Percentiles rank a stretch among this genome's conserved stretches.
phyloP scores from a whole-genome alignment of 176 grass and related monocot species.

The Triticum urartu region DNA sequence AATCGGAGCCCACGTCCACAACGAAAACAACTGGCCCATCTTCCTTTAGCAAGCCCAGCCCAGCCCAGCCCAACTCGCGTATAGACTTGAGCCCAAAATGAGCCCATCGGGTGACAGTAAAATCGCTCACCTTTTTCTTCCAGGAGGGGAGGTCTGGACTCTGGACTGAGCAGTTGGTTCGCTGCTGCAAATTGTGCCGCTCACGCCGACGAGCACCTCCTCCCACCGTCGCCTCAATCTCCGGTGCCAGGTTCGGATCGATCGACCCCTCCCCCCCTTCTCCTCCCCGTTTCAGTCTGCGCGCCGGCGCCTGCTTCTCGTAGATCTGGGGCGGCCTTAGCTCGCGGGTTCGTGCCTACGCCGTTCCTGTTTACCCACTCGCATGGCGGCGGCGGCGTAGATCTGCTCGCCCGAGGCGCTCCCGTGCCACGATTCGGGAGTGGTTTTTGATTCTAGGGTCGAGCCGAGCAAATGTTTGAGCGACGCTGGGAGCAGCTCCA shows the following conservation, averaged over 20 bases:
- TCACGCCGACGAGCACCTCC: constrained; percentile 11
- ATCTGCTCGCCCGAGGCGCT: not conserved
- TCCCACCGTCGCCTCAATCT: not conserved
- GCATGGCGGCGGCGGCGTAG: not conserved
- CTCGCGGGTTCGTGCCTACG: not conserved
- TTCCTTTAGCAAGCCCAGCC: not conserved
- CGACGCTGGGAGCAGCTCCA: not conserved
- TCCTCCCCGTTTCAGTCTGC: not conserved
- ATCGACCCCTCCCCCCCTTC: not conserved
- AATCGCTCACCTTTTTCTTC: not conserved
- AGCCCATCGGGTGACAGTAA: not conserved
- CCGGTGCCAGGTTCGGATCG: constrained; percentile 21
- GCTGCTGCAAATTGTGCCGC: not conserved
- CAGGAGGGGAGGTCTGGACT: not conserved
- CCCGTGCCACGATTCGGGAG: not conserved
- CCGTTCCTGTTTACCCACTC: not conserved
- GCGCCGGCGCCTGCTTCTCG: not conserved
- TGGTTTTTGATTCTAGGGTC: not conserved
- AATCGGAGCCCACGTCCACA: no score
- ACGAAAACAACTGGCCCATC: not conserved
- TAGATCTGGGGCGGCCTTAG: not conserved
- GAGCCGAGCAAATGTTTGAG: not conserved
- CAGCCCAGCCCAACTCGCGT: not conserved
- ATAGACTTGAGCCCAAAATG: no score
- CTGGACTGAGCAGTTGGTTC: not conserved